Conservation (phyloP, 352 stramenopile genomes). For the Globisporangium cystogenes region DNA sequence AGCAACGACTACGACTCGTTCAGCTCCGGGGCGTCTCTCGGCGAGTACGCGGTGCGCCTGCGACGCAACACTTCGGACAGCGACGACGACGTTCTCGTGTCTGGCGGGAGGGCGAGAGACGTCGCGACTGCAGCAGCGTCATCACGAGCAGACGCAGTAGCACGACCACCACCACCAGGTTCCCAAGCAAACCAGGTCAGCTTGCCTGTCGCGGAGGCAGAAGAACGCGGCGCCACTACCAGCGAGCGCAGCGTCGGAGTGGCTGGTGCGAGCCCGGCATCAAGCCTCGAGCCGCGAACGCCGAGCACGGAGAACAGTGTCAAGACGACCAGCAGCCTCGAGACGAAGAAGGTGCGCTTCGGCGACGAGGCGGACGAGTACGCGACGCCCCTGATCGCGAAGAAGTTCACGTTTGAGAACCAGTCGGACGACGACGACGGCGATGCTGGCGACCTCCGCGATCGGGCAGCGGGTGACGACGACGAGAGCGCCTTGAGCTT, state of each 20-base stretch:
- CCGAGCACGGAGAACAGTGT: conserved; percentile 47
- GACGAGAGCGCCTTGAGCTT: conserved; percentile 36
- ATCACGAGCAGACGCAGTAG: neutral
- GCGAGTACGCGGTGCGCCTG: conserved; percentile 14
- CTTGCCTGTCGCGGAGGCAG: neutral
- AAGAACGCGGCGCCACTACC: neutral
- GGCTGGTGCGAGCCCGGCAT: neutral
- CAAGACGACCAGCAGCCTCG: conserved; percentile 24
- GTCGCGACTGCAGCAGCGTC: neutral
- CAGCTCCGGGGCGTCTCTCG: conserved; percentile 27
- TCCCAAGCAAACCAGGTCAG: neutral
- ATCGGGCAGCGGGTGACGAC: neutral
- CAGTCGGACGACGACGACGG: conserved; percentile 44
- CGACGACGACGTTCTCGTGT: neutral
- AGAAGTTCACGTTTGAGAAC: conserved; percentile 58
- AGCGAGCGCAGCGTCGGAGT: neutral
- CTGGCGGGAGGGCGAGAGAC: neutral
- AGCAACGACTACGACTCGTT: conserved; percentile 20
- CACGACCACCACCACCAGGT: neutral
- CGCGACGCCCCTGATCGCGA: conserved; percentile 47
- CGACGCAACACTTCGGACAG: neutral
- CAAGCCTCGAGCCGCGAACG: conserved; percentile 13
- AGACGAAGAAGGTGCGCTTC: conserved; percentile 54
- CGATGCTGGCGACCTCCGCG: conserved; percentile 11
- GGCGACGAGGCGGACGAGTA: conserved; percentile 25